Conservation (phyloP, 2,329 filamentous ascomycete genomes). For the Geosmithia flava region DNA sequence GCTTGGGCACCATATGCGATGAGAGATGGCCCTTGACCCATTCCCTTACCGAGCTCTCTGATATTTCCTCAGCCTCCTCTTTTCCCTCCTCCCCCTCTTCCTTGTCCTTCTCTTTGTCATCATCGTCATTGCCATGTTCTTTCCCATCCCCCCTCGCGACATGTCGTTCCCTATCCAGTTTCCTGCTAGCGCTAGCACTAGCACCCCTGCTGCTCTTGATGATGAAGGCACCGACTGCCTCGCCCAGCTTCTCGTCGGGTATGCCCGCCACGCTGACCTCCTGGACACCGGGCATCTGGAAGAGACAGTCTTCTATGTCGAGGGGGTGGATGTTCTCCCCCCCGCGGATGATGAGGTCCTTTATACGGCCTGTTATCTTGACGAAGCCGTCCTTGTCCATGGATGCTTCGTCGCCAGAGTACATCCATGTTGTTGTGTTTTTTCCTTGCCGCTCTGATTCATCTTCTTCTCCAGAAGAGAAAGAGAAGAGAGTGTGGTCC, state of each 20-base stretch:
- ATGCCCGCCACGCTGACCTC: conserved; percentile 79
- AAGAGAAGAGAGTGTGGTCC: too few relatives aligned
- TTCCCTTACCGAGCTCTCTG: conserved; percentile 31
- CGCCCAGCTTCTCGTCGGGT: conserved; percentile 71
- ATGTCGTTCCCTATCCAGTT: too few relatives aligned
- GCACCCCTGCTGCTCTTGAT: conserved; percentile 26
- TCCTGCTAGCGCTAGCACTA: conserved; percentile 13
- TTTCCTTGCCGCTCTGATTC: conserved; percentile 6
- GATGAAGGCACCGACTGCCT: conserved; percentile 77
- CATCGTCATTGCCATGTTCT: too few relatives aligned
- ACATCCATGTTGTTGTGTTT: conserved; percentile 63
- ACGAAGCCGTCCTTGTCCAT: conserved; percentile 81
- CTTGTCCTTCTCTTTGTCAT: not conserved
- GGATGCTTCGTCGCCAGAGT: conserved; percentile 79
- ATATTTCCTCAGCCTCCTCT: conserved; percentile 1
- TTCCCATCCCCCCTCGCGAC: too few relatives aligned
- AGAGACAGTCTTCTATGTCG: conserved; percentile 81
- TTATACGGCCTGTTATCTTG: conserved; percentile 80
- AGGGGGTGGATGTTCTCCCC: conserved; percentile 95
- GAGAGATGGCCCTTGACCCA: conserved; percentile 63
- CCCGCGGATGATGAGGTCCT: conserved; percentile 88
- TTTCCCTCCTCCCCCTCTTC: conserved; percentile 9
- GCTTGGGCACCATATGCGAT: conserved; percentile 72
- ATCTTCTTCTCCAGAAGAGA: too few relatives aligned
- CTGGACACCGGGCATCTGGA: conserved; percentile 55